phyloP scores from a whole-genome alignment of 2,329 filamentous ascomycete genomes.

The Cryoendolithus antarcticus region DNA sequence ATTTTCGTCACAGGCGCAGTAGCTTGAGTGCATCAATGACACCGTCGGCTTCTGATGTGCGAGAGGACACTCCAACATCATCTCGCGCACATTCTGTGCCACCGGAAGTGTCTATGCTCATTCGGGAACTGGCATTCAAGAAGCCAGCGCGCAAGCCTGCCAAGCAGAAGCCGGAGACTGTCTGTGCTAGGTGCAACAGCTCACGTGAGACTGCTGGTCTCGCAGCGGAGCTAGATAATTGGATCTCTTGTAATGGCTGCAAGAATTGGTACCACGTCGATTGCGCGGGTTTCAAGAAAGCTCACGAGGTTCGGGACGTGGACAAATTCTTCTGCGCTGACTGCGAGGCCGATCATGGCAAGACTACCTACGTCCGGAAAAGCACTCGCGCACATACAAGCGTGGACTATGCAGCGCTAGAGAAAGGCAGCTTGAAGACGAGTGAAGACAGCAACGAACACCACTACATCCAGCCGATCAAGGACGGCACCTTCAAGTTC shows the following conservation, averaged over 20 bases:
- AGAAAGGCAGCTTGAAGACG: constrained; percentile 53
- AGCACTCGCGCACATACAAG: constrained; percentile 51
- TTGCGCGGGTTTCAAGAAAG: constrained; percentile 54
- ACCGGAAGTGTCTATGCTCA: constrained; percentile 15
- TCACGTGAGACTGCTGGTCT: constrained; percentile 39
- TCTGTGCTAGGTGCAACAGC: constrained; percentile 46
- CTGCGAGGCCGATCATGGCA: constrained; percentile 48
- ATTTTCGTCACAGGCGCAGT: neutral
- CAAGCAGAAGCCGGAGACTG: constrained; percentile 27
- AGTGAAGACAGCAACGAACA: constrained; percentile 53
- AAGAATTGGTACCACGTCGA: constrained; percentile 57
- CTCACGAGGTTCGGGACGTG: constrained; percentile 50
- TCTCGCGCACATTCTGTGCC: constrained; percentile 18
- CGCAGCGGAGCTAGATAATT: constrained; percentile 41
- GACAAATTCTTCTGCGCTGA: constrained; percentile 54
- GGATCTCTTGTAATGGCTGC: constrained; percentile 58
- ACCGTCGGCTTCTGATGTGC: neutral
- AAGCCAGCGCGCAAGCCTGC: constrained; percentile 15
- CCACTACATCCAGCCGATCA: constrained; percentile 56
- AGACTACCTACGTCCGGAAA: constrained; percentile 55
- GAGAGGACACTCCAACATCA: constrained; percentile 2
- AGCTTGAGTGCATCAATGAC: no score
- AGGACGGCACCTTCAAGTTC: constrained; percentile 50
- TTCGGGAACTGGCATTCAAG: constrained; percentile 12
- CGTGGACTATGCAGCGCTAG: constrained; percentile 56